These are phyloP conservation scores for Phyllostachys edulis DNA, from an alignment of 176 grass and related monocot species.

Conservation along the genomic window DNA sequence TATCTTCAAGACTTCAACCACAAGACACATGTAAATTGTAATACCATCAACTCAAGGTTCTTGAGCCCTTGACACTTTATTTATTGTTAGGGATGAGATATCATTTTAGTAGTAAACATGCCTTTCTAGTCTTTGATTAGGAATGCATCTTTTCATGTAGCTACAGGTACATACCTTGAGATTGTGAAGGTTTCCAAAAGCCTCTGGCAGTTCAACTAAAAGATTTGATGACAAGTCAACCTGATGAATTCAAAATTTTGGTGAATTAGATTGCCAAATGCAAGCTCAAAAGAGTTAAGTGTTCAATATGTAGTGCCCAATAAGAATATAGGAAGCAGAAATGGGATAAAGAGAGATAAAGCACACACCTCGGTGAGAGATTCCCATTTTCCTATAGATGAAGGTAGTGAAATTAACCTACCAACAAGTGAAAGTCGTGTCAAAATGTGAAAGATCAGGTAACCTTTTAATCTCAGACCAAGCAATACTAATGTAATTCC, in stretches of 20 bases:
- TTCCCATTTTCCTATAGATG: constrained; percentile 72
- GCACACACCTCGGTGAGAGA: constrained; percentile 66
- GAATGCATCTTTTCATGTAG: constrained; percentile 24
- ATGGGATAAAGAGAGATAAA: background rate
- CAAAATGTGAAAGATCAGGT: background rate
- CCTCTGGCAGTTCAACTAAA: constrained; percentile 68
- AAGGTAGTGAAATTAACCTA: constrained; percentile 77
- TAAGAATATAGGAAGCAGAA: constrained; percentile 7
- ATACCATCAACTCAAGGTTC: constrained; percentile 12
- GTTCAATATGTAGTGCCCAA: background rate
- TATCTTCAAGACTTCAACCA: background rate
- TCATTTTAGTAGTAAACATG: constrained; percentile 9
- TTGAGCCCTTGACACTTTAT: background rate
- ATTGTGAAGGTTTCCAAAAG: constrained; percentile 61
- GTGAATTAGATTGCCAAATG: constrained; percentile 22
- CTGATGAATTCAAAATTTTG: constrained; percentile 44
- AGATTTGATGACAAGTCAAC: constrained; percentile 88
- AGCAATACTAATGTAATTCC: constrained; percentile 24
- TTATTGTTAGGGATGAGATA: background rate
- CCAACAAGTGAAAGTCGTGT: constrained; percentile 28
- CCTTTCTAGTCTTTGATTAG: background rate
- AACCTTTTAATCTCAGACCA: constrained; percentile 15
- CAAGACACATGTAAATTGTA: background rate
- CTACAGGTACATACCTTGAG: constrained; percentile 66
- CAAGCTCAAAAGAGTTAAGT: constrained; percentile 17